Base-by-base conservation (phyloP, 2,329 filamentous ascomycete genomes). In the Nemania serpens region DNA sequence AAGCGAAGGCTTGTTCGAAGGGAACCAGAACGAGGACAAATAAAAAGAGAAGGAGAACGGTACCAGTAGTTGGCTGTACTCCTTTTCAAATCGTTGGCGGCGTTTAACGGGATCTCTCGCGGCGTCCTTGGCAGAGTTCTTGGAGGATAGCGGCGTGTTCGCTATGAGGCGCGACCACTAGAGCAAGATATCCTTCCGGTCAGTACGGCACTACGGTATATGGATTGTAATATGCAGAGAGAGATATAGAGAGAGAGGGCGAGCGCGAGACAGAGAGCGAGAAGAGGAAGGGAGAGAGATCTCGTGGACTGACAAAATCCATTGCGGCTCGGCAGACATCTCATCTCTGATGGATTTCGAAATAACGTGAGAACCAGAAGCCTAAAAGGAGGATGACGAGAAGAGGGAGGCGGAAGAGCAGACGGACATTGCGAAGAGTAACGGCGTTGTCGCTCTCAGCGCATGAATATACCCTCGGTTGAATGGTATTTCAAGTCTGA, bases 161-260 rank as follows among this genome's bases (percentile, higher is more conserved):
- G 85, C 86, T 78, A 89, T 78, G 77, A 89, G 80, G 76, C 86
- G 84, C 78, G 85, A 85, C 86, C 86, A 89, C 86, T 89, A 68
- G 33, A 61, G 58, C 53, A 55, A 29, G 41, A 49, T 42, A 45
- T 57, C 34, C 47, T 50, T 59, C 51, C 50, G 53, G 63, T 65
- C 55, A 67, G 62, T 12, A 49, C n/a, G 42, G 42, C 68, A 55
- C 64, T 61, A 17, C 15, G 13, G 62, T 64, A 11, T 15, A 48
- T 34, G 22, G 15, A 48, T 48, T 7, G 13, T 12, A 36, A 51
- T 36, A 22, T 17, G 34, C 45, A 51, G 25, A 17, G 15, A 20
- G 20, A 13, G 10, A 6, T 2, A 5, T 11, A 34, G 37, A 34
- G 12, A 11, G 49, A 49, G n/a, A 12, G 17, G n/a, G n/a, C n/a